Base-by-base conservation (phyloP, 2,329 filamentous ascomycete genomes). In the Neofusicoccum umdonicola region DNA sequence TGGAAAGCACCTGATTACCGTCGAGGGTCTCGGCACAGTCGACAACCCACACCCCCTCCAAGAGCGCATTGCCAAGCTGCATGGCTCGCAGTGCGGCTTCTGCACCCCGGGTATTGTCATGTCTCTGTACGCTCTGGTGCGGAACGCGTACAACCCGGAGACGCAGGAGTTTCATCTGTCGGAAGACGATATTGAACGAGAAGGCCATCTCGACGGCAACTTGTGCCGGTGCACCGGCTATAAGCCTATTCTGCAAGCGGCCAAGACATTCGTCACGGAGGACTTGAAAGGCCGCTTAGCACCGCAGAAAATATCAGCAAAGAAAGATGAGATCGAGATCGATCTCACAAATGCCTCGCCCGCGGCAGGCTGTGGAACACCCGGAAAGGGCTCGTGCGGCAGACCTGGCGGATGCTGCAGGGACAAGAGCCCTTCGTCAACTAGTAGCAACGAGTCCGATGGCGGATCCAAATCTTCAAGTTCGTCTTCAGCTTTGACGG, bases 41-140 rank as follows among this genome's bases (percentile, higher is more conserved):
- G 88, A 93, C 75, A 87, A 84, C 44, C 94, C 94, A 1, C 94
- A 98, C 79, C 91, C 93, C 0, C 82, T 90, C 2, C 94, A 98
- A 76, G 93, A 98, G 78, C 86, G 94, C 54, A 90, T 98, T 69
- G 94, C 94, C 12, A 91, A 91, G 78, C 86, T 90, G 35, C 93
- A 97, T 77, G 95, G 95, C 52, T 96, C 91, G 70, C 94, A 98
- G 77, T 98, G 89, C 76, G 88, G 93, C 0, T 98, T 98, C 78
- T 98, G 94, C 74, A 98, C 94, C 0, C 94, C 94, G 4, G 94
- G 94, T 1, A 98, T 98, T 73, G 93, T 98, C 65, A 98, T 98
- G 87, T 84, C 84, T 74, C 79, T 98, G 65, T 98, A 98, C 78
- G 94, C 94, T 2, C 82, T 98, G 44, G 82, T 98, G 41, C 85